Percentiles rank a stretch among this genome's conserved stretches.
phyloP scores from a whole-genome alignment of 2,329 filamentous ascomycete genomes.

The Trichocomaceae sp. region DNA sequence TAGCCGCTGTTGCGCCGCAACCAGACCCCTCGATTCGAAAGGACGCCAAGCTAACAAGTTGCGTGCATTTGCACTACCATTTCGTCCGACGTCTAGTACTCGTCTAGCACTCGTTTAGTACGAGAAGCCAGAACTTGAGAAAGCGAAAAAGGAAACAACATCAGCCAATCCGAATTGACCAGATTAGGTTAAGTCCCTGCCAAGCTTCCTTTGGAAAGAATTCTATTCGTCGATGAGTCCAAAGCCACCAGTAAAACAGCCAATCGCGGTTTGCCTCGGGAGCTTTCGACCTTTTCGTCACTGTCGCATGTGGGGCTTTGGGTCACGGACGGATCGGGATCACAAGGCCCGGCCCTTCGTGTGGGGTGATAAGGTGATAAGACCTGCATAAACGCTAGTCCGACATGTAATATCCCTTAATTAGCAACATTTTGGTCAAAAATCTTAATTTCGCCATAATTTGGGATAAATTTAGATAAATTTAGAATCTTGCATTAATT shows the following conservation, averaged over 20 bases:
- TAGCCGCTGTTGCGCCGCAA: not conserved
- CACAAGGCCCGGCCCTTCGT: constrained; percentile 11
- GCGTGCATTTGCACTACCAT: not conserved
- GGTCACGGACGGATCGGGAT: not conserved
- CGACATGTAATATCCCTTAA: constrained; percentile 1
- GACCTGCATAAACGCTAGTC: constrained; percentile 7
- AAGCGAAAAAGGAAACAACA: not conserved
- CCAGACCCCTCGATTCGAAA: not conserved
- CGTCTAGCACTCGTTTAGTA: too few species aligned
- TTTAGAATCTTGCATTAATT: constrained; percentile 1
- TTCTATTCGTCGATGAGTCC: not conserved
- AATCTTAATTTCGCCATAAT: not conserved
- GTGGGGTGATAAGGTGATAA: constrained; percentile 7
- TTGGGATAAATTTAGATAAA: not conserved
- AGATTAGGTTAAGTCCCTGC: not conserved
- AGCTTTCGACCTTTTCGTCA: not conserved
- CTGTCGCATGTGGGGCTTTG: not conserved
- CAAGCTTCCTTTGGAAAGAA: not conserved
- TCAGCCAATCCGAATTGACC: not conserved
- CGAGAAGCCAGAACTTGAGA: not conserved
- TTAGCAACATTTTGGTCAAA: constrained; percentile 4
- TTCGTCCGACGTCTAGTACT: too few species aligned
- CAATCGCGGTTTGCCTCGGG: not conserved
- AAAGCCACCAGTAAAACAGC: not conserved
- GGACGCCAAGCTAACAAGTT: not conserved